Percentiles rank a stretch among this genome's conserved stretches.
Evolutionary conservation across 306 rosid species (phyloP).

Genomic region (Prunus dulcis): DNA sequence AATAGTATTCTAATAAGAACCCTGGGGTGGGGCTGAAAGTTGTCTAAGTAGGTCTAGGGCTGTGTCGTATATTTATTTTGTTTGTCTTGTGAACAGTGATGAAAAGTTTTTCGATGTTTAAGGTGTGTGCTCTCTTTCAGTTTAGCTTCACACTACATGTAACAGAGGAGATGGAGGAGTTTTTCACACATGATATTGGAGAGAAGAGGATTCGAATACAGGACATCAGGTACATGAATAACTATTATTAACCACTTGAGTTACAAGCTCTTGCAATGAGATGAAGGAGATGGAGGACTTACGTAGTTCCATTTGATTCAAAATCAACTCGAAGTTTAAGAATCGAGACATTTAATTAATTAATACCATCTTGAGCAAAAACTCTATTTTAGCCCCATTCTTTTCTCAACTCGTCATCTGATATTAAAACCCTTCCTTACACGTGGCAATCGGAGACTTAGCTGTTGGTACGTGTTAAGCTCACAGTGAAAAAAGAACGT

Average conservation of each 20-base stretch:
- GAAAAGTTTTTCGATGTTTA: neutral
- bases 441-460: too few relatives aligned
- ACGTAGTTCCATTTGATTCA: too few relatives aligned
- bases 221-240: too few relatives aligned
- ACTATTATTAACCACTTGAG: too few relatives aligned
- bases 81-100: conserved; percentile 19
- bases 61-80: neutral
- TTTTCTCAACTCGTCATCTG: neutral
- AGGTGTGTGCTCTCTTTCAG: too few relatives aligned
- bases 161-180: too few relatives aligned
- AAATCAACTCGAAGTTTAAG: neutral
- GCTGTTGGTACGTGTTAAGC: neutral
- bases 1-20: neutral
- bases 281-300: too few relatives aligned
- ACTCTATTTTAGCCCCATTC: too few relatives aligned
- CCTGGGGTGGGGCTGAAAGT: neutral
- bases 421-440: neutral
- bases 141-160: too few relatives aligned
- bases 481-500: neutral
- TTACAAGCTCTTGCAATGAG: too few relatives aligned
- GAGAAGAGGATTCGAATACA: too few relatives aligned
- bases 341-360: neutral
- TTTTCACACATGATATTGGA: too few relatives aligned
- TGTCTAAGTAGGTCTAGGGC: conserved; percentile 14
- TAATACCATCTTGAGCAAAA: neutral